A percentile compares a stretch with the other conserved stretches of the same genome.
Evolutionary conservation across 306 rosid genomes (phyloP).

Genomic region (Gillenia trifoliata): DNA sequence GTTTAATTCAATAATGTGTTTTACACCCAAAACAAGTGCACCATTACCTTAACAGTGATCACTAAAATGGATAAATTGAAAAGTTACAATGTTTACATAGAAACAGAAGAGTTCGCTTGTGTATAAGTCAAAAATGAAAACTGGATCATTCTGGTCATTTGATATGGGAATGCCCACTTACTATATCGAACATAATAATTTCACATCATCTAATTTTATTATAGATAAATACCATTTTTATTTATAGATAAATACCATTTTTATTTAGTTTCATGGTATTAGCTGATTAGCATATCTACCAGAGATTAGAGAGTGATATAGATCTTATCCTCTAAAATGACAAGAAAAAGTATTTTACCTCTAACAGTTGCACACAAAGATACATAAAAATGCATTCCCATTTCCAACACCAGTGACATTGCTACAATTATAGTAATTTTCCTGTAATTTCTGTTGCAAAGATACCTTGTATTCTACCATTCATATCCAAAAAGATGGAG

Average conservation of each 20-base stretch:
- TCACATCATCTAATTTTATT: not conserved
- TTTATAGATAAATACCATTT: too few species aligned
- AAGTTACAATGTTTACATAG: not conserved
- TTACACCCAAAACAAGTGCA: not conserved
- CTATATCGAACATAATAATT: not conserved
- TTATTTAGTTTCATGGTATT: not conserved
- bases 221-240: too few species aligned
- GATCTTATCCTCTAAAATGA: not conserved
- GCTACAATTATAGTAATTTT: not conserved
- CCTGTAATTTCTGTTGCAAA: not conserved
- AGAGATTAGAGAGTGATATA: not conserved
- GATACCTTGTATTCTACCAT: not conserved
- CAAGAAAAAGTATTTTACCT: not conserved
- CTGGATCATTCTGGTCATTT: not conserved
- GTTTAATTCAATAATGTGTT: conserved; percentile 12
- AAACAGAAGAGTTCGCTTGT: not conserved
- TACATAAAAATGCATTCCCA: not conserved
- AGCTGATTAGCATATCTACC: not conserved
- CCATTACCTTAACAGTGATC: not conserved
- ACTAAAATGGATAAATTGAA: not conserved
- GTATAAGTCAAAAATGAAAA: not conserved
- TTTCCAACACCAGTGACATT: not conserved
- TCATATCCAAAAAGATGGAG: not conserved
- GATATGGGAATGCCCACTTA: not conserved
- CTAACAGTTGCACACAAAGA: not conserved